Evolutionary conservation across 2,329 filamentous ascomycete species (phyloP).

Genomic region (Phialophora chinensis): DNA sequence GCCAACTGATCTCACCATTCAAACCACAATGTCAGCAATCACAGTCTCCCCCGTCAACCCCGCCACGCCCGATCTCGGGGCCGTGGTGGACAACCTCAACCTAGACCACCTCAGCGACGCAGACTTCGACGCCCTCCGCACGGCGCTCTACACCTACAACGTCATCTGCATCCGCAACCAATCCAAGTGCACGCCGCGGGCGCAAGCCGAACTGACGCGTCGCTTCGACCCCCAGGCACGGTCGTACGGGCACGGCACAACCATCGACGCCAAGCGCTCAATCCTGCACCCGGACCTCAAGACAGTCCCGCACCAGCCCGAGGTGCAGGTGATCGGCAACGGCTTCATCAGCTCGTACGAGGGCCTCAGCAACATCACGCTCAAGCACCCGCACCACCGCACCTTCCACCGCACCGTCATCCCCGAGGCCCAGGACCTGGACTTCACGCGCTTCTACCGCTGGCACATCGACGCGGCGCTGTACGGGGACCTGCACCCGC

Average conservation of each 20-base stretch:
- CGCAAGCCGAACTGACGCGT: conserved; percentile 75
- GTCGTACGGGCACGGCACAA: conserved; percentile 77
- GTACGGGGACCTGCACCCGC: conserved; percentile 68
- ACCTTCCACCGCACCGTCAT: conserved; percentile 74
- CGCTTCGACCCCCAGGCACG: conserved; percentile 71
- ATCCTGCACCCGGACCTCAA: conserved; percentile 81
- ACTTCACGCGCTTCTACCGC: conserved; percentile 56
- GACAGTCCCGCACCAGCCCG: conserved; percentile 78
- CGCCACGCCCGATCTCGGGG: conserved; percentile 61
- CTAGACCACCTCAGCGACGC: conserved; percentile 68
- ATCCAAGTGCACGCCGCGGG: conserved; percentile 66
- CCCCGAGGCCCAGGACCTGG: conserved; percentile 64
- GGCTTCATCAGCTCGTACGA: conserved; percentile 73
- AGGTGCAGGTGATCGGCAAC: conserved; percentile 81
- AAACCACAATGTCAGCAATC: conserved; percentile 29
- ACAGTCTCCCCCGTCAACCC: conserved; percentile 28
- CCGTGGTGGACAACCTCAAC: conserved; percentile 62
- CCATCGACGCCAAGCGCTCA: conserved; percentile 67
- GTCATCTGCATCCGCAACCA: conserved; percentile 76
- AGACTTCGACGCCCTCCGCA: conserved; percentile 68
- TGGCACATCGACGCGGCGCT: conserved; percentile 59
- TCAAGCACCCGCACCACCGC: conserved; percentile 77
- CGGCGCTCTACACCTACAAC: conserved; percentile 71
- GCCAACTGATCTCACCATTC: background rate
- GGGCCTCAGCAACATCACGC: conserved; percentile 69